Evolutionary conservation across 164 flowering plant species (phyloP).

Genomic region (Annona cherimola): DNA sequence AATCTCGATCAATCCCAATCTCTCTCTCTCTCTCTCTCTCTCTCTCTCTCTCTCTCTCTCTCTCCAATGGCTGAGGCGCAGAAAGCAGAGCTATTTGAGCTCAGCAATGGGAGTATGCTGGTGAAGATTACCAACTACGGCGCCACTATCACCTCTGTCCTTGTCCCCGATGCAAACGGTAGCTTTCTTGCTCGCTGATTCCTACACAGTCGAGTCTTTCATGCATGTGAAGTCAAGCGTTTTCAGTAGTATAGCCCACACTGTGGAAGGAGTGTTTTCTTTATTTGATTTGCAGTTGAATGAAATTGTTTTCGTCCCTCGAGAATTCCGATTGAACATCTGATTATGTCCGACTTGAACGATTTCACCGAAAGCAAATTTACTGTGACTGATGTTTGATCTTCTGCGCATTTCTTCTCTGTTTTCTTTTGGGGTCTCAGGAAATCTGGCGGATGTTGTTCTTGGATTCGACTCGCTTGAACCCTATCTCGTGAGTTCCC

Average conservation of each 20-base stretch:
- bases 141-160: conserved; percentile 72
- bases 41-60: not conserved
- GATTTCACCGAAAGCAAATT: not conserved
- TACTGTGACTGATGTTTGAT: not conserved
- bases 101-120: conserved; percentile 76
- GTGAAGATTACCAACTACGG: conserved; percentile 72
- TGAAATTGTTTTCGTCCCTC: no score
- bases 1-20: no score
- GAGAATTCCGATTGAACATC: no score
- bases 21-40: no score
- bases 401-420: conserved; percentile 4
- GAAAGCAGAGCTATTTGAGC: conserved; percentile 57
- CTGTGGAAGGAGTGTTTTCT: not conserved
- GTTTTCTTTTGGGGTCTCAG: conserved; percentile 17
- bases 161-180: conserved; percentile 79
- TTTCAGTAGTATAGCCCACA: not conserved
- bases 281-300: no score
- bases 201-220: not conserved
- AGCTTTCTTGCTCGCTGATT: conserved; percentile 1
- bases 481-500: conserved; percentile 37
- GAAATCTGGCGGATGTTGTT: conserved; percentile 48
- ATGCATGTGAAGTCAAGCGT: not conserved
- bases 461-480: conserved; percentile 59
- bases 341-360: not conserved
- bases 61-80: not conserved